These are phyloP conservation scores for Ustulina deusta DNA, from an alignment of 2,329 filamentous ascomycete species.

Conservation along the genomic window DNA sequence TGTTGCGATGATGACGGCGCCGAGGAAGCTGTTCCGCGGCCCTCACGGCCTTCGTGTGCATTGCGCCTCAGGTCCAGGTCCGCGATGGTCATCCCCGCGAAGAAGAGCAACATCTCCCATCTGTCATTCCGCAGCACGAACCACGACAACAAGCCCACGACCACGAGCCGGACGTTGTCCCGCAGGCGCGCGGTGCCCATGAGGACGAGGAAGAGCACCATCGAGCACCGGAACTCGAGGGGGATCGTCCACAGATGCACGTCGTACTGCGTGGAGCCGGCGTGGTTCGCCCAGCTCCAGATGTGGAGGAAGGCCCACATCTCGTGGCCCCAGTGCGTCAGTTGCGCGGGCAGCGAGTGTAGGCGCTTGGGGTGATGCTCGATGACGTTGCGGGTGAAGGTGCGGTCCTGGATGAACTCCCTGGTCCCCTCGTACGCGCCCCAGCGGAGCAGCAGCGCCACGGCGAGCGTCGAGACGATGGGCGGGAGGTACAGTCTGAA, in stretches of 20 bases:
- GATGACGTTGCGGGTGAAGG: constrained; percentile 61
- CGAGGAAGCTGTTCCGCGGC: background rate
- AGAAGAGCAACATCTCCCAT: constrained; percentile 69
- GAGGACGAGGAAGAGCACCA: constrained; percentile 67
- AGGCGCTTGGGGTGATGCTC: constrained; percentile 61
- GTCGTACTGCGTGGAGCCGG: constrained; percentile 65
- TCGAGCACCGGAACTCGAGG: constrained; percentile 69
- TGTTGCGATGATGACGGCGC: constrained; percentile 17
- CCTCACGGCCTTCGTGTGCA: constrained; percentile 53
- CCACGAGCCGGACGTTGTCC: constrained; percentile 56
- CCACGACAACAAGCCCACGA: constrained; percentile 56
- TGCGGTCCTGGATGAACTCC: constrained; percentile 58
- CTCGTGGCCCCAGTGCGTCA: constrained; percentile 60
- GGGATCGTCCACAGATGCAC: constrained; percentile 73
- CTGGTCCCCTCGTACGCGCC: constrained; percentile 63
- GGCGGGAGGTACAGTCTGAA: constrained; percentile 66
- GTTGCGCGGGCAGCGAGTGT: constrained; percentile 55
- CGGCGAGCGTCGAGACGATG: constrained; percentile 62
- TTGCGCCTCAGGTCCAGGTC: constrained; percentile 65
- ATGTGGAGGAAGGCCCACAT: constrained; percentile 65
- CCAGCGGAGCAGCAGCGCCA: constrained; percentile 58
- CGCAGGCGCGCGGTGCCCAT: constrained; percentile 63
- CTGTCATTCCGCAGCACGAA: constrained; percentile 62
- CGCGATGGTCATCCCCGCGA: constrained; percentile 66
- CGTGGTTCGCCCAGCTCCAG: constrained; percentile 62